Percentiles rank a stretch among this genome's conserved stretches.
Evolutionary conservation across 2,329 filamentous ascomycete species (phyloP).

Genomic region (Gyromitra esculenta): DNA sequence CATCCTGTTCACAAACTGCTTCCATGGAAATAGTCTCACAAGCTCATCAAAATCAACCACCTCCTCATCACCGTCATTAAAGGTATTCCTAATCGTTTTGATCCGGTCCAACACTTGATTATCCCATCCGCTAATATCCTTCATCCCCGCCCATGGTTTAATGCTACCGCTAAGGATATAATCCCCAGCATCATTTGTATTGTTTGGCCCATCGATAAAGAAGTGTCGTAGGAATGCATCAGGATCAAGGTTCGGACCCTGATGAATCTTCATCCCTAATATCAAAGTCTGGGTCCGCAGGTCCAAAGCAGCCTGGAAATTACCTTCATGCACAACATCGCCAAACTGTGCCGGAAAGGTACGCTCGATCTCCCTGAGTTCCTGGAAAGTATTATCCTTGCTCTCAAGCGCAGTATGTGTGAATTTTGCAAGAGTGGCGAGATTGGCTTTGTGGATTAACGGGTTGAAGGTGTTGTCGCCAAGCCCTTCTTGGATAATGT

Average conservation of each 20-base stretch:
- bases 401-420: slow-evolving; percentile 59
- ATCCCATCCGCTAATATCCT: slow-evolving; percentile 19
- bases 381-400: slow-evolving; percentile 47
- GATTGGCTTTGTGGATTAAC: slow-evolving; percentile 63
- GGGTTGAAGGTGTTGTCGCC: slow-evolving; percentile 59
- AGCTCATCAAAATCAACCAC: slow-evolving; percentile 47
- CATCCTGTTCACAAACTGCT: slow-evolving; percentile 40
- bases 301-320: slow-evolving; percentile 65
- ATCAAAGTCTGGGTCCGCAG: slow-evolving; percentile 68
- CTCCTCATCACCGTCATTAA: slow-evolving; percentile 12
- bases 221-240: slow-evolving; percentile 57
- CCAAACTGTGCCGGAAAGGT: slow-evolving; percentile 59
- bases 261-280: slow-evolving; percentile 60
- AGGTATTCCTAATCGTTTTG: slow-evolving; percentile 27
- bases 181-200: slow-evolving; percentile 35
- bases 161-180: neutral
- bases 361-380: slow-evolving; percentile 59
- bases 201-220: slow-evolving; percentile 53
- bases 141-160: slow-evolving; percentile 45
- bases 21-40: slow-evolving; percentile 43
- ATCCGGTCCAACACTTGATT: slow-evolving; percentile 22
- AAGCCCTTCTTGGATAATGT: slow-evolving; percentile 57
- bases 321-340: slow-evolving; percentile 62
- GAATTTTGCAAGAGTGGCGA: slow-evolving; percentile 61
- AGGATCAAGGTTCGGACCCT: slow-evolving; percentile 50